phyloP scores from a whole-genome alignment of 176 grass and related monocot genomes.

The Cenchrus purpureus region DNA sequence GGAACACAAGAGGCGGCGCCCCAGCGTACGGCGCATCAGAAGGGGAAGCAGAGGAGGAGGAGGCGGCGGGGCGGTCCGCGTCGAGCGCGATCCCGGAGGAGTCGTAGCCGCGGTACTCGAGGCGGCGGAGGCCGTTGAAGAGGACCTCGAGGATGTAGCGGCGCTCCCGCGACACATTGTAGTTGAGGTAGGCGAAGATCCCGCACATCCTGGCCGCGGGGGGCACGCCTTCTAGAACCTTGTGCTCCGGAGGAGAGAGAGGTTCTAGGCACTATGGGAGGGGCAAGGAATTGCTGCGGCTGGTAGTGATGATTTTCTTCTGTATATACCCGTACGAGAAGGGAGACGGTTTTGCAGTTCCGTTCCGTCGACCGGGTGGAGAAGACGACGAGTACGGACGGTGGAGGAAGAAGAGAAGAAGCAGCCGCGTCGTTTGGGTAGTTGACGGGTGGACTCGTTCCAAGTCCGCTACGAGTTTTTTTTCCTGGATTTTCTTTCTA shows the following conservation, averaged over 20 bases:
- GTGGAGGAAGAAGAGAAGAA: not conserved
- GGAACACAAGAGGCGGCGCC: slow-evolving; percentile 73
- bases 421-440: not conserved
- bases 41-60: accelerated
- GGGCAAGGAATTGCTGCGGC: not conserved
- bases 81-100: slow-evolving; percentile 68
- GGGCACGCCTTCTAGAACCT: not conserved
- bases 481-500: too few species aligned
- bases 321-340: not conserved
- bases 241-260: not conserved
- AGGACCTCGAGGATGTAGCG: slow-evolving; percentile 84
- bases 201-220: slow-evolving; percentile 42
- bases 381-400: not conserved
- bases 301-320: not conserved
- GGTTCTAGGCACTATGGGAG: too few species aligned
- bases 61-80: slow-evolving; percentile 9
- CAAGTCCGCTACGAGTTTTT: too few species aligned
- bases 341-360: not conserved
- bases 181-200: slow-evolving; percentile 73
- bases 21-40: slow-evolving; percentile 32
- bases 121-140: slow-evolving; percentile 80
- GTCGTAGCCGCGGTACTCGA: slow-evolving; percentile 85
- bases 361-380: not conserved
- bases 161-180: slow-evolving; percentile 75
- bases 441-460: not conserved